Percentiles rank a stretch among this genome's conserved stretches.
Evolutionary conservation across 371 early-diverging fungal genomes (phyloP).

Genomic region (Mortierella sp.): DNA sequence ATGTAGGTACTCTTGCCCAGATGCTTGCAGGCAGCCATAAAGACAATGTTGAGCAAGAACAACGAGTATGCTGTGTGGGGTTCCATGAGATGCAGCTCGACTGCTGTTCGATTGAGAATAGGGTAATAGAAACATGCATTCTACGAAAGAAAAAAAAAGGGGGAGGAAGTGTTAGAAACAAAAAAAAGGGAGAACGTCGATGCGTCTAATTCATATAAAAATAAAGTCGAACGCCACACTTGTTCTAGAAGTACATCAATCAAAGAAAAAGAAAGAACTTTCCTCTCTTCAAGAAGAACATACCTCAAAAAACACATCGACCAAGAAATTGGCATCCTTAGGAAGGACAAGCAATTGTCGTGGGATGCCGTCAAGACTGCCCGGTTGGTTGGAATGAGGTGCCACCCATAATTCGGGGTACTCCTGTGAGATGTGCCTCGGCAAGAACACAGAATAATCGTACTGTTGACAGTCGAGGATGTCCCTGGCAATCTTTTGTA

Average conservation of each 20-base stretch:
- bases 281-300: not conserved
- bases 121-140: slow-evolving; percentile 48
- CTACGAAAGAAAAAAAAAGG: slow-evolving; percentile 1
- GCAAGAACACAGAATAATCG: slow-evolving; percentile 37
- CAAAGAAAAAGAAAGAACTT: not conserved
- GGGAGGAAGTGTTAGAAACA: too few relatives aligned
- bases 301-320: slow-evolving; percentile 54
- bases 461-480: slow-evolving; percentile 33
- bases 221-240: not conserved
- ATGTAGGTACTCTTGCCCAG: slow-evolving; percentile 36
- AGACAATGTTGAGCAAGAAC: slow-evolving; percentile 40
- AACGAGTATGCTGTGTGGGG: slow-evolving; percentile 41
- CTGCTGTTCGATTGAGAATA: slow-evolving; percentile 32
- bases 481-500: slow-evolving; percentile 38
- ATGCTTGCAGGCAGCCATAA: slow-evolving; percentile 47
- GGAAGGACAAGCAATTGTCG: slow-evolving; percentile 40
- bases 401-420: slow-evolving; percentile 35
- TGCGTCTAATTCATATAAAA: not conserved
- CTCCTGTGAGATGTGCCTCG: slow-evolving; percentile 51
- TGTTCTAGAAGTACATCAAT: not conserved
- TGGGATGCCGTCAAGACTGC: slow-evolving; percentile 29
- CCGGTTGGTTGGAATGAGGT: slow-evolving; percentile 9
- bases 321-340: slow-evolving; percentile 46
- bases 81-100: slow-evolving; percentile 45
- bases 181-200: not conserved